Evolutionary conservation across 768 basidiomycete species (phyloP), one percentile per base, ranked within the genome.

Genomic region (Daedalea quercina): DNA sequence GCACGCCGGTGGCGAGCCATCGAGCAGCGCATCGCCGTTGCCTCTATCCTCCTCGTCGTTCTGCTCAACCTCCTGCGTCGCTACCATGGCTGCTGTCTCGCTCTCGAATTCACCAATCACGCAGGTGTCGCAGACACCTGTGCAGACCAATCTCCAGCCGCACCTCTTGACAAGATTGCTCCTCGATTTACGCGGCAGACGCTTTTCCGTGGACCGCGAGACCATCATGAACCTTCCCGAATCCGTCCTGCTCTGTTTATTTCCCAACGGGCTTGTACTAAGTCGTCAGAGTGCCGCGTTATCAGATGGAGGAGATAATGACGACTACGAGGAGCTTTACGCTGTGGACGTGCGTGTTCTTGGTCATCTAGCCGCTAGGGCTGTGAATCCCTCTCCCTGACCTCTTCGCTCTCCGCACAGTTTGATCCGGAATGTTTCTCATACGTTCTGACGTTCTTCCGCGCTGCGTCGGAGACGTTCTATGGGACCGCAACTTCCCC

Each of bases 201-300:
- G 93, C 56, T 94, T 98, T 72, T 85, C 90, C 55, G 92, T 99
- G 42, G 96, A 98, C 72, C 80, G 95, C 60, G 95, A 98, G 73
- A 94, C 90, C 6, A 87, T 99, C 65, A 96, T 98, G 94, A 92
- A 94, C 67, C 78, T 99, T 19, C 96, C 96, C 1, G 96, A 99
- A 80, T 93, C 90, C 17, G 93, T 99, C 44, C 77, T 98, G 50
- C 75, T 99, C 34, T 97, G 94, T 69, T 76, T 99, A 56, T 99
- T 98, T 66, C 96, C 96, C 9, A 98, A 98, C 64, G 96, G 95
- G 19, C 82, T 97, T 55, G 93, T 97, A 35, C 78, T 97, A 50
- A 93, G 87, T 65, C 78, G 94, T 56, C 90, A 94, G 64, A 88
- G 87, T 55, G 79, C 80, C 8, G 84, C 84, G 17, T 70, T 88